These are phyloP conservation scores for Leersia perrieri DNA, from an alignment of 176 grass and related monocot genomes.

Conservation along the genomic window DNA sequence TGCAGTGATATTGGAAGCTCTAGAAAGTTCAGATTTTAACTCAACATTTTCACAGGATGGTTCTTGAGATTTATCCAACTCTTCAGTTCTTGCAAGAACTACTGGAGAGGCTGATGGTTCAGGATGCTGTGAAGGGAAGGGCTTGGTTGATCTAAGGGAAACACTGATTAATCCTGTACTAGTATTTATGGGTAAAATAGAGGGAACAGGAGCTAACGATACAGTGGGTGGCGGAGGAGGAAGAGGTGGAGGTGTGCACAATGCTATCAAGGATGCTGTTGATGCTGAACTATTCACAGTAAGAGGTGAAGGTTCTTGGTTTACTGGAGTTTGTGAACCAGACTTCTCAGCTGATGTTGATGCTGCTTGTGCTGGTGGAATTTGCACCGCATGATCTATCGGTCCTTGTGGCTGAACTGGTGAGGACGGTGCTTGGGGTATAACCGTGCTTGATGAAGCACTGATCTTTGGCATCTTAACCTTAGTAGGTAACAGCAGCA, in stretches of 20 bases:
- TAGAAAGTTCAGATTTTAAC: constrained; percentile 27
- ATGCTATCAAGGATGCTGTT: constrained; percentile 33
- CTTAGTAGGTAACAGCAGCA: constrained; percentile 32
- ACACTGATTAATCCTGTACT: constrained; percentile 32
- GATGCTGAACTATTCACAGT: constrained; percentile 35
- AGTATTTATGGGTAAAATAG: constrained; percentile 25
- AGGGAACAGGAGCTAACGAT: constrained; percentile 35
- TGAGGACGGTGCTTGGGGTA: not conserved
- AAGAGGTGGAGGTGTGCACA: constrained; percentile 40
- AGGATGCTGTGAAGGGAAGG: constrained; percentile 26
- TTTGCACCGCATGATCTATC: constrained; percentile 16
- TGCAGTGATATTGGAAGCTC: not conserved
- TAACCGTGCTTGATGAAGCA: constrained; percentile 25
- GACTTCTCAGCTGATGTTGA: constrained; percentile 10
- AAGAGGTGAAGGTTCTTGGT: constrained; percentile 20
- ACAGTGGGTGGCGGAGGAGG: constrained; percentile 41
- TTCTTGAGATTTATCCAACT: constrained; percentile 30
- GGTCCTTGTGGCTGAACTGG: not conserved
- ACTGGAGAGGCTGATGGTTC: constrained; percentile 34
- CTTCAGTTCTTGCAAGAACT: not conserved
- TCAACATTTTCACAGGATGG: not conserved
- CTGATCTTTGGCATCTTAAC: constrained; percentile 23
- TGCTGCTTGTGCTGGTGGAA: constrained; percentile 7
- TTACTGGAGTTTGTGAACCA: constrained; percentile 32
- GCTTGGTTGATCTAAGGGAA: constrained; percentile 40